Evolutionary conservation across 768 basidiomycete genomes (phyloP), one percentile per base, ranked within the genome.

Genomic region (Macrocybe gigantea): DNA sequence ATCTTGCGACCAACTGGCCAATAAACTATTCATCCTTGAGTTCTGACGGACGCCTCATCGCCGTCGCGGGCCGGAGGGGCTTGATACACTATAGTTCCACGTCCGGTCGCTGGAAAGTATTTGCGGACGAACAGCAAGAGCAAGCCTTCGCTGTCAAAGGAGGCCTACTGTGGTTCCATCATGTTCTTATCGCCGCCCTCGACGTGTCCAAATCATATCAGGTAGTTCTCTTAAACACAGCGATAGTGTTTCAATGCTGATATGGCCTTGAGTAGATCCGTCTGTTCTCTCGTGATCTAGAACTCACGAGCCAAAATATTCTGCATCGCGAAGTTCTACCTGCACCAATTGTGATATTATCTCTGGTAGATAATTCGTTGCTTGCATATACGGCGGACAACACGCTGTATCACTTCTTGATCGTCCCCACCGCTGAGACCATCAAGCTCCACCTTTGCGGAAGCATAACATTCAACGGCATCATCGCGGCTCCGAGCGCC

Each of bases 371-470:
- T 68, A 95, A 93, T 60, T 94, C 94, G 0, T 71, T 99, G 12
- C 75, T 99, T 43, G 92, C 93, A 13, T 98, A 97, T 64, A 95
- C 92, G 6, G 78, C 83, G 14, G 94, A 97, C 63, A 99, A 99
- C 61, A 94, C 87, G 15, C 71, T 99, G 37, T 81, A 82, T 56
- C 96, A 99, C 68, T 98, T 88, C 64, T 64, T 98, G 61, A 89
- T 99, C 49, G 73, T 92, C 15, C 90, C 93, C 5, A 89, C 88
- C 0, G 66, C 78, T 7, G 86, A 91, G 44, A 79, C 83, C 5
- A 93, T 96, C 63, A 85, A 83, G 62, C 70, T 98, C 36, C 86
- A 93, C 55, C 65, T 90, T 4, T 98, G 96, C 64, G 95, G 95
- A 6, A 96, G 90, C 56, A 99, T 98, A 60, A 87, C 84, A 12